These are phyloP conservation scores for Colletotrichum sp. DNA, from an alignment of 2,329 filamentous ascomycete species.

Conservation along the genomic window DNA sequence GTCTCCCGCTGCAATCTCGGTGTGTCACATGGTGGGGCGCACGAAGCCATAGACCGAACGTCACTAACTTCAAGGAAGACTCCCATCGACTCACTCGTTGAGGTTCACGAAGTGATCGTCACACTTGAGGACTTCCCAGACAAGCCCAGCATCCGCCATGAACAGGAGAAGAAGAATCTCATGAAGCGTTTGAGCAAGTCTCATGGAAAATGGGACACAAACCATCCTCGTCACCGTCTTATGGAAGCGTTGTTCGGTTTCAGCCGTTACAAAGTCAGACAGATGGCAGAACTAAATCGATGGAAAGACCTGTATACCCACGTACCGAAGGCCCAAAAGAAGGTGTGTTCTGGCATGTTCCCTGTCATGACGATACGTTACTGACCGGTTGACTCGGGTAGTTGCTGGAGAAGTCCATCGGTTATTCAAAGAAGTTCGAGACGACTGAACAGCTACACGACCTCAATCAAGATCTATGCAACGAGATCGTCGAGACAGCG, in stretches of 20 bases:
- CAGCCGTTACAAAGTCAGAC: slow-evolving; percentile 35
- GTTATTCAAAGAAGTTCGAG: slow-evolving; percentile 61
- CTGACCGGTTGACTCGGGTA: slow-evolving; percentile 19
- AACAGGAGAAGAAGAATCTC: slow-evolving; percentile 34
- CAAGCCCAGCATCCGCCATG: slow-evolving; percentile 30
- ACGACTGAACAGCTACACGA: slow-evolving; percentile 46
- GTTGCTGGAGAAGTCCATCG: slow-evolving; percentile 60
- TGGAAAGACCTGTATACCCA: slow-evolving; percentile 40
- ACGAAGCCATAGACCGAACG: accelerated
- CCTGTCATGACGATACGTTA: no score
- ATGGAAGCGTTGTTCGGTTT: slow-evolving; percentile 46
- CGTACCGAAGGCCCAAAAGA: slow-evolving; percentile 38
- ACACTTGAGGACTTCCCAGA: slow-evolving; percentile 27
- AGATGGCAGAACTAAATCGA: slow-evolving; percentile 40
- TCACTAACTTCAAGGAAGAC: not conserved
- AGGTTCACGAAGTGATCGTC: slow-evolving; percentile 30
- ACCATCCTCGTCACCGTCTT: slow-evolving; percentile 43
- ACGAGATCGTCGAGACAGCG: slow-evolving; percentile 48
- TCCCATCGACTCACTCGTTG: slow-evolving; percentile 13
- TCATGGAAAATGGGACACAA: slow-evolving; percentile 35
- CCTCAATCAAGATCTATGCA: slow-evolving; percentile 50
- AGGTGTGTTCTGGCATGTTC: no score
- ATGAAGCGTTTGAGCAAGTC: slow-evolving; percentile 31
- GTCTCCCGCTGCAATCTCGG: not conserved
- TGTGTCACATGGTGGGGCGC: not conserved